A percentile compares a stretch with the other conserved stretches of the same genome.
phyloP scores from a whole-genome alignment of 2,329 filamentous ascomycete species.

The Chalaropsis ovoidea region DNA sequence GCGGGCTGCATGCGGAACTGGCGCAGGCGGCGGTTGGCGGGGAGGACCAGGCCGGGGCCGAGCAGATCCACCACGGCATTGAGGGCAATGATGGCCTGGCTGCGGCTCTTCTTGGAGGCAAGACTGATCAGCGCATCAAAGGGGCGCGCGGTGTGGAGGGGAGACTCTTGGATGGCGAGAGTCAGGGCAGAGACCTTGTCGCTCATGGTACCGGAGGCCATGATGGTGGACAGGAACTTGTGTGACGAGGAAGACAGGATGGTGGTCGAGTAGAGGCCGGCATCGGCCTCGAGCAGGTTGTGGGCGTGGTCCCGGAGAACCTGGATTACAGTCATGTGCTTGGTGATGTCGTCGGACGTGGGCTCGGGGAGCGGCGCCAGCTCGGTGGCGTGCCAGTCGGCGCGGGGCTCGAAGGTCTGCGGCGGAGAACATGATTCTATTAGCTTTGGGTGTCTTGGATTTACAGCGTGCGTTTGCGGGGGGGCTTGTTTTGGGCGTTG shows the following conservation, averaged over 20 bases:
- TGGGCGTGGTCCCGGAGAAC: constrained; percentile 60
- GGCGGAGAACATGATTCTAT: constrained; percentile 26
- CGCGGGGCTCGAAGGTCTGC: constrained; percentile 47
- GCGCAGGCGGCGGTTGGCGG: constrained; percentile 68
- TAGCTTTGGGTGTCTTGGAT: constrained; percentile 31
- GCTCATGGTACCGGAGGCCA: constrained; percentile 88
- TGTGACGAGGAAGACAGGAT: constrained; percentile 74
- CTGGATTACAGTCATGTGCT: constrained; percentile 38
- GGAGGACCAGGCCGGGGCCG: constrained; percentile 76
- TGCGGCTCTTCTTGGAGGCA: constrained; percentile 87
- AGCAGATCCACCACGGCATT: constrained; percentile 90
- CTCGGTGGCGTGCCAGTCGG: constrained; percentile 46
- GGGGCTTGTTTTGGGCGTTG: constrained; percentile 2
- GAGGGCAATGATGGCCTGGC: constrained; percentile 84
- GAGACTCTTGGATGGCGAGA: constrained; percentile 88
- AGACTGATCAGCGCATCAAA: constrained; percentile 74
- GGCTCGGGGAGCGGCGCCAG: constrained; percentile 38
- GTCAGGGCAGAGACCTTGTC: constrained; percentile 96
- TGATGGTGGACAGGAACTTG: constrained; percentile 94
- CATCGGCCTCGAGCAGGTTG: constrained; percentile 66
- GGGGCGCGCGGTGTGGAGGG: constrained; percentile 80
- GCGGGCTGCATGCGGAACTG: constrained; percentile 71
- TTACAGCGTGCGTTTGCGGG: background rate
- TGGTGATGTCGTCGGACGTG: constrained; percentile 38
- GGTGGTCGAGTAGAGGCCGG: constrained; percentile 61